phyloP scores from a whole-genome alignment of 495 filamentous ascomycete genomes.

The Niebla homalea region DNA sequence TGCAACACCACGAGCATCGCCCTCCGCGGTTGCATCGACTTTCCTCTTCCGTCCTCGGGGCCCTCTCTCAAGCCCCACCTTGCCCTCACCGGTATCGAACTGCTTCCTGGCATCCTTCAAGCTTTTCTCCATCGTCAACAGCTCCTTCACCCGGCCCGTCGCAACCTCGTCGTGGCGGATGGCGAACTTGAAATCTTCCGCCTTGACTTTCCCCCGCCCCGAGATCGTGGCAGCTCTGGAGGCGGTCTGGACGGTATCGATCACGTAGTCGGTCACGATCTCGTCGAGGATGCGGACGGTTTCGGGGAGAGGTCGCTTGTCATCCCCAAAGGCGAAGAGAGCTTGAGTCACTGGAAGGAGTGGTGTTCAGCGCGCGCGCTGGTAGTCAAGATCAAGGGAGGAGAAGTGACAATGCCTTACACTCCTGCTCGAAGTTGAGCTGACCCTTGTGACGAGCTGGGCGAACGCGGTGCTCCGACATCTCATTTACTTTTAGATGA shows the following conservation, averaged over 20 bases:
- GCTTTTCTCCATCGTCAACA: conserved; percentile 66
- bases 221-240: conserved; percentile 67
- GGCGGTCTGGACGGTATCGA: conserved; percentile 81
- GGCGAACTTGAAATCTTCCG: conserved; percentile 92
- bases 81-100: conserved; percentile 42
- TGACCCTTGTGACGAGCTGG: conserved; percentile 76
- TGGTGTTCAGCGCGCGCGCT: too few relatives aligned
- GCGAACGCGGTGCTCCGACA: conserved; percentile 61
- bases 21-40: conserved; percentile 7
- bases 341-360: conserved; percentile 52
- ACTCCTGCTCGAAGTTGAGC: conserved; percentile 71
- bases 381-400: not conserved
- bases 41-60: conserved; percentile 21
- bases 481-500: conserved; percentile 8
- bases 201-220: conserved; percentile 87
- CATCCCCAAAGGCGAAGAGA: conserved; percentile 80
- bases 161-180: conserved; percentile 72
- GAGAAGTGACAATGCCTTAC: conserved; percentile 12
- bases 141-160: conserved; percentile 78
- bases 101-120: conserved; percentile 64
- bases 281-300: conserved; percentile 84
- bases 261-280: conserved; percentile 81
- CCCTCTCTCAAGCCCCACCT: conserved; percentile 17
- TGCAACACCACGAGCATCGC: not conserved
- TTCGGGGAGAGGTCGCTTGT: conserved; percentile 53